Evolutionary conservation across 2,329 filamentous ascomycete genomes (phyloP).

Genomic region (Ascochyta clinopodiicola): DNA sequence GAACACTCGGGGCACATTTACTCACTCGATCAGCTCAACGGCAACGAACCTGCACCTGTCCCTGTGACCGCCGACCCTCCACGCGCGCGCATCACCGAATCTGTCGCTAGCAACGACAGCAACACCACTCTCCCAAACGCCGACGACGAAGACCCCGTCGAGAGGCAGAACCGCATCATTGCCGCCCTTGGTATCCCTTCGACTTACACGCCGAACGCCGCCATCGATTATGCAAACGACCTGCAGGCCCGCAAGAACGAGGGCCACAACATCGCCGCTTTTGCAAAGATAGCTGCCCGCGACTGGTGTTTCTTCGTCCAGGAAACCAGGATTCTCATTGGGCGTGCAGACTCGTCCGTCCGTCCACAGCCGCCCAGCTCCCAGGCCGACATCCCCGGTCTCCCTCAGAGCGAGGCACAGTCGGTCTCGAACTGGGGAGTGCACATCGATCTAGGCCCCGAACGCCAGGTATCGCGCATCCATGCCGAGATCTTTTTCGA

Average conservation of each 20-base stretch:
- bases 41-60: constrained; percentile 31
- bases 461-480: constrained; percentile 57
- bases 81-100: constrained; percentile 46
- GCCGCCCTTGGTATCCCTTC: constrained; percentile 51
- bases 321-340: constrained; percentile 76
- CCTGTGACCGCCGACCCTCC: constrained; percentile 30
- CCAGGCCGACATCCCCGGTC: constrained; percentile 32
- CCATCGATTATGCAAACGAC: constrained; percentile 62
- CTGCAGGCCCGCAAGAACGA: constrained; percentile 52
- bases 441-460: constrained; percentile 79
- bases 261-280: constrained; percentile 63
- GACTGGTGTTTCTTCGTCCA: constrained; percentile 88
- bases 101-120: constrained; percentile 52
- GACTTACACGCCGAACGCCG: constrained; percentile 61
- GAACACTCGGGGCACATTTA: background rate
- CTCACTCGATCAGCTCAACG: constrained; percentile 45
- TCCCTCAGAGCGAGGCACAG: constrained; percentile 31
- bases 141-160: constrained; percentile 42
- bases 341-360: constrained; percentile 57
- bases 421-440: constrained; percentile 56
- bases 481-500: constrained; percentile 60
- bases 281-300: constrained; percentile 80
- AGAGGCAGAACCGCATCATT: constrained; percentile 47
- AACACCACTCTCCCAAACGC: constrained; percentile 46
- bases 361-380: constrained; percentile 41